Percentiles rank a stretch among this genome's conserved stretches.
phyloP scores from a whole-genome alignment of 495 filamentous ascomycete genomes.

The Aspergillus coremiiformis region DNA sequence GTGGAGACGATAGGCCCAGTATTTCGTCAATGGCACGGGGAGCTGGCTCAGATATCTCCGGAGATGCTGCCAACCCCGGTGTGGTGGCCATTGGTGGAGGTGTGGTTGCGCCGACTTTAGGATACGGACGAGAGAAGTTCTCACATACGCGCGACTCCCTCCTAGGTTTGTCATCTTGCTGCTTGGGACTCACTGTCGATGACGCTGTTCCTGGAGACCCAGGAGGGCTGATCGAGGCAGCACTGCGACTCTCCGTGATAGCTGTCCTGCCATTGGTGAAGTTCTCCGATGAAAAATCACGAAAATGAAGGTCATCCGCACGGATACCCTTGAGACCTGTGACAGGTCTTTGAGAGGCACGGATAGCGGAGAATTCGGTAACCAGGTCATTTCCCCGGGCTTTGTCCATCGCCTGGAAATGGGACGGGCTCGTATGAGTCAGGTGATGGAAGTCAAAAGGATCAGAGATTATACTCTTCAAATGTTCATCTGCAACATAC shows the following conservation, averaged over 20 bases:
- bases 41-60: constrained; percentile 32
- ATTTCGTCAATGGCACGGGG: constrained; percentile 41
- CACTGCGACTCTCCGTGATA: constrained; percentile 22
- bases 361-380: constrained; percentile 59
- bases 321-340: constrained; percentile 55
- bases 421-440: constrained; percentile 62
- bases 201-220: constrained; percentile 9
- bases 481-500: constrained; percentile 24
- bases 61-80: constrained; percentile 25
- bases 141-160: constrained; percentile 35
- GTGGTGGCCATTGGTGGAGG: constrained; percentile 24
- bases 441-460: constrained; percentile 89
- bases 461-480: constrained; percentile 58
- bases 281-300: constrained; percentile 52
- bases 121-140: constrained; percentile 45
- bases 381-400: constrained; percentile 54
- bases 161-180: constrained; percentile 5
- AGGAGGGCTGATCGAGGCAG: constrained; percentile 13
- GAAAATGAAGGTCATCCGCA: constrained; percentile 57
- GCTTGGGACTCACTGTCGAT: constrained; percentile 15
- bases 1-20: constrained; percentile 26
- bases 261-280: constrained; percentile 19
- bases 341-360: constrained; percentile 57
- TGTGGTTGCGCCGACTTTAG: constrained; percentile 22
- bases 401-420: constrained; percentile 52